These are phyloP conservation scores for Talaromyces sp. DNA, from an alignment of 2,329 filamentous ascomycete genomes.

Conservation along the genomic window DNA sequence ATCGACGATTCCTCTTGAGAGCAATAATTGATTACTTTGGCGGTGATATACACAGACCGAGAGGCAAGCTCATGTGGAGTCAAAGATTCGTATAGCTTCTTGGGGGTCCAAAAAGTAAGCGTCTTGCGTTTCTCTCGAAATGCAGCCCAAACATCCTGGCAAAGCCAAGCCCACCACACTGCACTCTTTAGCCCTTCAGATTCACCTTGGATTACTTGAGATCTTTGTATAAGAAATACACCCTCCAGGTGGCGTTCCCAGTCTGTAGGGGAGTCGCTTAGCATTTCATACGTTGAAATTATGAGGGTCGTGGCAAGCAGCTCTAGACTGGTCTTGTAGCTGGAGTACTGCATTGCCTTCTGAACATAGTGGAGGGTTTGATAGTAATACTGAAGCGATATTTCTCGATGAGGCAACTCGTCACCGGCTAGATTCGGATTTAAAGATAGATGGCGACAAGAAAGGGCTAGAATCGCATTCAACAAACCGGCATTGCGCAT, in stretches of 20 bases:
- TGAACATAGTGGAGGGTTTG: conserved; percentile 25
- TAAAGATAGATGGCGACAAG: conserved; percentile 18
- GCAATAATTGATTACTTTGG: conserved; percentile 20
- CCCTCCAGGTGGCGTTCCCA: conserved; percentile 26
- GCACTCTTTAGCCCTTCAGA: conserved; percentile 21
- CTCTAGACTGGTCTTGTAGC: conserved; percentile 21
- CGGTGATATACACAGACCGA: conserved; percentile 18
- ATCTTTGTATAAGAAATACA: conserved; percentile 24
- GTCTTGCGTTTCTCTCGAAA: conserved; percentile 23
- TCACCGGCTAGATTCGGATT: conserved; percentile 10
- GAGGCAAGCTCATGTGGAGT: conserved; percentile 16
- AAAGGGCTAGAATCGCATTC: conserved; percentile 24
- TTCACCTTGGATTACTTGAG: conserved; percentile 24
- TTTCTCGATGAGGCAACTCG: conserved; percentile 12
- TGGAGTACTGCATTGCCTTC: conserved; percentile 21
- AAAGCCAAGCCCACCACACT: conserved; percentile 28
- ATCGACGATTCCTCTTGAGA: conserved; percentile 7
- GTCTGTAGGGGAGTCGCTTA: conserved; percentile 23
- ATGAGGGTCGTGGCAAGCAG: conserved; percentile 24
- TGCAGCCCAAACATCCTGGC: conserved; percentile 27
- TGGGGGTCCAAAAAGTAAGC: conserved; percentile 20
- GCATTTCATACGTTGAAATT: conserved; percentile 26
- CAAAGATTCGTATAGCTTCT: conserved; percentile 14
- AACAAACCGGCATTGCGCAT: conserved; percentile 21
- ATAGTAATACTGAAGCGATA: conserved; percentile 23